Percentiles rank a stretch among this genome's conserved stretches.
Conservation (phyloP, 116 monocot species). For the Zostera marina region DNA sequence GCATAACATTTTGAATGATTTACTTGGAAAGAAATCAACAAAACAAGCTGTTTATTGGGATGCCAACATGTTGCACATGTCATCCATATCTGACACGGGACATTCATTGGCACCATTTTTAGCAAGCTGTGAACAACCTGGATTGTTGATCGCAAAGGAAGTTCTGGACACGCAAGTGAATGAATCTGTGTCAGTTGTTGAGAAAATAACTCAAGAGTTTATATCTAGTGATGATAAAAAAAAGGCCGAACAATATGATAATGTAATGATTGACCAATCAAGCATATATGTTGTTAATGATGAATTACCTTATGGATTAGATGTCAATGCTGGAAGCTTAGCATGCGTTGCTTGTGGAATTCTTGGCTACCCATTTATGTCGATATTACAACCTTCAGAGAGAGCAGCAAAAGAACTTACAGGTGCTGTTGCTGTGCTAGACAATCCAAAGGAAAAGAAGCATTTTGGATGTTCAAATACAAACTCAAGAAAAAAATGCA, state of each 20-base stretch:
- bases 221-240: background rate
- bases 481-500: background rate
- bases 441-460: slow-evolving; percentile 7
- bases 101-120: slow-evolving; percentile 10
- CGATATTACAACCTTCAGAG: slow-evolving; percentile 53
- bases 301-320: slow-evolving; percentile 63
- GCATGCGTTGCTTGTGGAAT: slow-evolving; percentile 91
- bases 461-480: slow-evolving; percentile 4
- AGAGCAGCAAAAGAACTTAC: slow-evolving; percentile 26
- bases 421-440: background rate
- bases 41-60: slow-evolving; percentile 57
- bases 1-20: slow-evolving; percentile 26
- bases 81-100: slow-evolving; percentile 11
- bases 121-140: slow-evolving; percentile 11
- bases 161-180: background rate
- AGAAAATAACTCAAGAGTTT: background rate
- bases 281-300: slow-evolving; percentile 21
- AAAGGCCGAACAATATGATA: slow-evolving; percentile 1
- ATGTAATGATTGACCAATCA: slow-evolving; percentile 5
- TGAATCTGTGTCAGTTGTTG: background rate
- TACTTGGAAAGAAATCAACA: slow-evolving; percentile 44
- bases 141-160: slow-evolving; percentile 4
- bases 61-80: slow-evolving; percentile 41
- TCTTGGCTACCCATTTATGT: slow-evolving; percentile 99
- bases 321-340: slow-evolving; percentile 74